Evolutionary conservation across 2,329 filamentous ascomycete genomes (phyloP).

Genomic region (Trichoderma sp.): DNA sequence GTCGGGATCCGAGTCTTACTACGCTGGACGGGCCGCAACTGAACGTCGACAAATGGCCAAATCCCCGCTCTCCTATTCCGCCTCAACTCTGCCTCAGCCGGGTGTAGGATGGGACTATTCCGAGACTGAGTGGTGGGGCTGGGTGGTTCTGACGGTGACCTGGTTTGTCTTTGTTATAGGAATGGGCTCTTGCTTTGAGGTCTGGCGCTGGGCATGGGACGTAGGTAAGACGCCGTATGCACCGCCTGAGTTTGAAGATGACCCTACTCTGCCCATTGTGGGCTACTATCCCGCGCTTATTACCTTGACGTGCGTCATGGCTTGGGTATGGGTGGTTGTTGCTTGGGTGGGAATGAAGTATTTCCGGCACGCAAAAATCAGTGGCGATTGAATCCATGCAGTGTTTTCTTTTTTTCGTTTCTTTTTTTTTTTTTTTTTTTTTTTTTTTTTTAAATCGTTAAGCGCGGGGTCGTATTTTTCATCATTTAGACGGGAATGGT

Average conservation of each 20-base stretch:
- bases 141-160: conserved; percentile 84
- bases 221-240: conserved; percentile 94
- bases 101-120: conserved; percentile 78
- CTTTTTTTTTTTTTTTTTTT: background rate
- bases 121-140: conserved; percentile 97
- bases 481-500: background rate
- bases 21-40: conserved; percentile 41
- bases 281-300: conserved; percentile 96
- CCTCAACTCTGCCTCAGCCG: conserved; percentile 44
- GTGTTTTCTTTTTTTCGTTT: background rate
- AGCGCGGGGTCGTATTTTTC: too few relatives aligned
- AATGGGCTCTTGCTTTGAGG: conserved; percentile 90
- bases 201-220: conserved; percentile 99
- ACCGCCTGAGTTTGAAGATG: conserved; percentile 90
- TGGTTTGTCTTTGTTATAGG: conserved; percentile 96
- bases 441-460: background rate
- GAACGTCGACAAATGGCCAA: conserved; percentile 52
- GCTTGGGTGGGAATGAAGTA: conserved; percentile 99
- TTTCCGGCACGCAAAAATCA: conserved; percentile 94
- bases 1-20: conserved; percentile 63
- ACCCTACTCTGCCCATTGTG: conserved; percentile 89
- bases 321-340: conserved; percentile 97
- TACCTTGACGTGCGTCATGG: conserved; percentile 91
- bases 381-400: conserved; percentile 46
- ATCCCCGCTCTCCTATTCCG: conserved; percentile 57